Conservation (phyloP, 768 basidiomycete species). For the Xanthoconium purpureum region DNA sequence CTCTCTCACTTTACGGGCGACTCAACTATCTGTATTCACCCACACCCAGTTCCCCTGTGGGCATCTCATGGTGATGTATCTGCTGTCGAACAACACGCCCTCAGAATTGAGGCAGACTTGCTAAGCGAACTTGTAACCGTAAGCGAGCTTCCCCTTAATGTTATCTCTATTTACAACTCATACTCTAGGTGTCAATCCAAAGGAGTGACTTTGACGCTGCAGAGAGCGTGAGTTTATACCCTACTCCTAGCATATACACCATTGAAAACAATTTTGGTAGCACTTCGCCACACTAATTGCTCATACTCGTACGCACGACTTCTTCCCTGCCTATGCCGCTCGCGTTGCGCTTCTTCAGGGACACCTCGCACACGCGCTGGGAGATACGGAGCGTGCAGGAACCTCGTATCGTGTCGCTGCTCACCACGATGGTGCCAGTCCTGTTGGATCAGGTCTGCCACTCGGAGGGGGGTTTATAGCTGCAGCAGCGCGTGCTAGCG, state of each 20-base stretch:
- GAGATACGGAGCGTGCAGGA: slow-evolving; percentile 49
- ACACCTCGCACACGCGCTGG: slow-evolving; percentile 69
- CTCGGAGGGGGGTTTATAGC: slow-evolving; percentile 39
- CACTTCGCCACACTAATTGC: slow-evolving; percentile 52
- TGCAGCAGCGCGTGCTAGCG: slow-evolving; percentile 50
- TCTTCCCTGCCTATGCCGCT: slow-evolving; percentile 56
- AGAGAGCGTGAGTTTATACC: slow-evolving; percentile 42
- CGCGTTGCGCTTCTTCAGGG: slow-evolving; percentile 68
- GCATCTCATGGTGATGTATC: slow-evolving; percentile 49
- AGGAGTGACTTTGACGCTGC: slow-evolving; percentile 67
- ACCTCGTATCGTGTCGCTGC: slow-evolving; percentile 65
- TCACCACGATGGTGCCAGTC: slow-evolving; percentile 37
- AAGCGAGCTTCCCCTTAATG: slow-evolving; percentile 16
- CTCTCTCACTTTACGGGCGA: background rate
- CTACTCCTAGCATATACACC: background rate
- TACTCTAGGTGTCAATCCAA: slow-evolving; percentile 55
- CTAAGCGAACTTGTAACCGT: slow-evolving; percentile 69
- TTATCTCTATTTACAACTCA: background rate
- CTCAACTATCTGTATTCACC: background rate
- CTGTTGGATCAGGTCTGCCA: slow-evolving; percentile 21
- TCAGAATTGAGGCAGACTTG: slow-evolving; percentile 68
- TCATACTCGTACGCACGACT: slow-evolving; percentile 54
- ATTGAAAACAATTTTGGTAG: slow-evolving; percentile 6
- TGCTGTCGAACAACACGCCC: slow-evolving; percentile 46
- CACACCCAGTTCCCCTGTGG: slow-evolving; percentile 50